phyloP scores from a whole-genome alignment of 768 basidiomycete species.

The Rhodosporidiobolus sp. region DNA sequence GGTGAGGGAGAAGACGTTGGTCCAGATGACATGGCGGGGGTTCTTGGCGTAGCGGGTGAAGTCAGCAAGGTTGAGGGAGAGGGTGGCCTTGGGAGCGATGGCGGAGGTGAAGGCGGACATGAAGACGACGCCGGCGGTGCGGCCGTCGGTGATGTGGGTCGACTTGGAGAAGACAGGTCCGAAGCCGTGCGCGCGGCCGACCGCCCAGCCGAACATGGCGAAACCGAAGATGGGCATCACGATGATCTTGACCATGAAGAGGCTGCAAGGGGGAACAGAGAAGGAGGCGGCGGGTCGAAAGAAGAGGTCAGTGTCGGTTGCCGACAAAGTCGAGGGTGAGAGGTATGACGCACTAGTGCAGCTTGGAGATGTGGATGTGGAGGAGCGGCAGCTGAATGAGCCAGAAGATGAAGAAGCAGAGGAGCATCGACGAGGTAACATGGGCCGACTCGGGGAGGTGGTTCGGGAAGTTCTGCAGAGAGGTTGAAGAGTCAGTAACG shows the following conservation, averaged over 20 bases:
- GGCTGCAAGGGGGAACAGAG: background rate
- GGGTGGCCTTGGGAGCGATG: slow-evolving; percentile 32
- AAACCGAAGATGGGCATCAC: slow-evolving; percentile 40
- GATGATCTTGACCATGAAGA: background rate
- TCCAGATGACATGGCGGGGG: slow-evolving; percentile 31
- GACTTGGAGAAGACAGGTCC: slow-evolving; percentile 14
- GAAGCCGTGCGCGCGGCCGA: slow-evolving; percentile 21
- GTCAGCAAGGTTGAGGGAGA: slow-evolving; percentile 38
- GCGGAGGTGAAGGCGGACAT: slow-evolving; percentile 33
- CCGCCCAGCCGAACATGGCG: slow-evolving; percentile 32
- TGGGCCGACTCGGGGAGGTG: slow-evolving; percentile 41
- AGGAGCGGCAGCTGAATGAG: slow-evolving; percentile 39
- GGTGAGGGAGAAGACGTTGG: slow-evolving; percentile 43
- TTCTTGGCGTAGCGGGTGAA: slow-evolving; percentile 41
- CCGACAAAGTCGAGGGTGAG: slow-evolving; percentile 17
- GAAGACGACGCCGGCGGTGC: slow-evolving; percentile 27
- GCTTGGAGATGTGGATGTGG: slow-evolving; percentile 40
- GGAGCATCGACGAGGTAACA: slow-evolving; percentile 39
- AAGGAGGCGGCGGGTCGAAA: background rate
- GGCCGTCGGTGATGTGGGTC: slow-evolving; percentile 17
- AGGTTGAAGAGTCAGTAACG: slow-evolving; percentile 2
- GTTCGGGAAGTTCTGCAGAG: slow-evolving; percentile 39
- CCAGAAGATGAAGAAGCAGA: slow-evolving; percentile 43
- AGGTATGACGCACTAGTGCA: slow-evolving; percentile 35
- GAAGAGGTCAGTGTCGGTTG: background rate